Conservation (phyloP, 208 protist species). For the Leishmania major region DNA sequence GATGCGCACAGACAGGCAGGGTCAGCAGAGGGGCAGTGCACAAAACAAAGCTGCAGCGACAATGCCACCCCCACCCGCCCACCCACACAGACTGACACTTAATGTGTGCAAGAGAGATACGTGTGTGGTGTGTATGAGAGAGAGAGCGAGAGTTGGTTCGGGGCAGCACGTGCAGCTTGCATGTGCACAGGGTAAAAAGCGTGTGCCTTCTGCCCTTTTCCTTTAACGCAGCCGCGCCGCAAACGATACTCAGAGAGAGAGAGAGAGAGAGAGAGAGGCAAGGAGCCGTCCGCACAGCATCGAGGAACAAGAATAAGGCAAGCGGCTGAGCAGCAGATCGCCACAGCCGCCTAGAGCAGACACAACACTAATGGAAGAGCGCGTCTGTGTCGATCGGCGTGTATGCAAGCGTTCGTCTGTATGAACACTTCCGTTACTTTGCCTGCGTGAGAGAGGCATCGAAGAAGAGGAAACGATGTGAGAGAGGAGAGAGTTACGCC, state of each 20-base stretch:
- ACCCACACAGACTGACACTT: neutral
- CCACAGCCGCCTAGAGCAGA: neutral
- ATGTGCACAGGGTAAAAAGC: neutral
- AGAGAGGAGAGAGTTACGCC: neutral
- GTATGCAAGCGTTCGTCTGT: neutral
- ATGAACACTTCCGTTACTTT: neutral
- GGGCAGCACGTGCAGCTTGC: neutral
- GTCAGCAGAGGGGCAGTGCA: neutral
- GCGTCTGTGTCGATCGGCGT: neutral
- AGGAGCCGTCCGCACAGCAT: neutral
- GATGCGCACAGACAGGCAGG: neutral
- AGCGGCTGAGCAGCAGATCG: neutral
- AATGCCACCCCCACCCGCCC: neutral
- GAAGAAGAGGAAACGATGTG: neutral
- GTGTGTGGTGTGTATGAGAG: too few species aligned
- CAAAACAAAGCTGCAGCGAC: neutral
- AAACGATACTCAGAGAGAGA: too few species aligned
- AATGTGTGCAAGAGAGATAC: neutral
- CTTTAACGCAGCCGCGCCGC: neutral
- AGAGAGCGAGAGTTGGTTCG: neutral
- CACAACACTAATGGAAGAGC: neutral
- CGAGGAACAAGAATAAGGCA: neutral
- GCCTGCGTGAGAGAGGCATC: constrained; percentile 4
- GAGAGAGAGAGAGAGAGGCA: neutral
- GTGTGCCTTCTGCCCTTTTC: neutral